Evolutionary conservation across 805 yeast species (phyloP), one percentile per base, ranked within the genome.

Genomic region (Candida koratica): DNA sequence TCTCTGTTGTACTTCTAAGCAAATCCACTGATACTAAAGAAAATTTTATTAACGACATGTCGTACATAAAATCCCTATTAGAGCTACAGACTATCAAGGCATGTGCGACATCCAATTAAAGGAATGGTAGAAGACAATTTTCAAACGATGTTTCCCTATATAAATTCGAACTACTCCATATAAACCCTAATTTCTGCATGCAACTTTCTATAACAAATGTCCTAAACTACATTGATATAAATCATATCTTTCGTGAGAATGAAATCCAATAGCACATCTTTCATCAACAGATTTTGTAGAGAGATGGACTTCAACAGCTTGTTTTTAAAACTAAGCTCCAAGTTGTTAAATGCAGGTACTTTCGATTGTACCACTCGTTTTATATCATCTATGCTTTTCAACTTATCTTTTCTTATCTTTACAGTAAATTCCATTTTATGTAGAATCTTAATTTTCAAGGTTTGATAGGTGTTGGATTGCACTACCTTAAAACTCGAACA

Each of bases 201-300:
- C n/a, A n/a, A n/a, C n/a, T n/a, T n/a, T n/a, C n/a, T n/a, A n/a
- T n/a, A n/a, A n/a, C n/a, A n/a, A n/a, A n/a, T n/a, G n/a, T n/a
- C n/a, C n/a, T 28, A 27, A 15, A 12, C 15, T 6, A 33, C 43
- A 17, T 32, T 32, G 4, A 44, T 20, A 25, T 34, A 34, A 2
- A 42, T 38, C 22, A 32, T 30, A 12, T 45, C 45, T 25, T 45
- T 42, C 6, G 32, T 37, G 17, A 33, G 18, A n/a, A 45, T 23
- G 26, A 42, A 45, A 24, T 45, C 48, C 36, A 45, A 29, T 6
- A 42, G 38, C 13, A 42, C 29, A 24, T 40, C 46, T 7, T 34
- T 31, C 2, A 40, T 19, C 6, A 39, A 13, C 13, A 15, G 22
- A 16, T 39, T 36, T 13, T 18, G 9, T 12, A 44, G 20, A 7